Conservation (phyloP, 202 grass and related monocot genomes). For the Hordeum pubiflorum region DNA sequence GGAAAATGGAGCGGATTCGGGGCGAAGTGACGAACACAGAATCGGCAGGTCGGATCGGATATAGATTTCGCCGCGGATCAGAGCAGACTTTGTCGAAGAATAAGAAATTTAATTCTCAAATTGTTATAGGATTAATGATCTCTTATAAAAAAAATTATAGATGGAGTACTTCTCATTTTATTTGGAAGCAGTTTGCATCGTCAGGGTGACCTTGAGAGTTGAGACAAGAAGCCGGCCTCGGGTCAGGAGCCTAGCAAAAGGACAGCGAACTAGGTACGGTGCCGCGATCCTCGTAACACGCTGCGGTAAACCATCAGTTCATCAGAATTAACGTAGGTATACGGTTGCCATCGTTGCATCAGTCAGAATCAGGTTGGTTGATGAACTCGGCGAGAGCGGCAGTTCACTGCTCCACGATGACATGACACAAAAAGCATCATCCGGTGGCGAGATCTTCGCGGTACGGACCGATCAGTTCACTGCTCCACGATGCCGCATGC, state of each 20-base stretch:
- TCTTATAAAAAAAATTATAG: no score
- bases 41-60: conserved; percentile 24
- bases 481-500: no score
- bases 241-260: not conserved
- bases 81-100: not conserved
- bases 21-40: not conserved
- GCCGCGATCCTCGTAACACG: not conserved
- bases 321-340: not conserved
- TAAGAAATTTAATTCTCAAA: not conserved
- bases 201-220: not conserved
- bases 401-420: not conserved
- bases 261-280: not conserved
- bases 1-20: not conserved
- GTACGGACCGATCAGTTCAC: no score
- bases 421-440: not conserved
- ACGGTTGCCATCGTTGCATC: conserved; percentile 5
- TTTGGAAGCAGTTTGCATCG: not conserved
- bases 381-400: not conserved
- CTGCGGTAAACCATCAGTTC: no score
- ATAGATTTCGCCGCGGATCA: not conserved
- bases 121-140: not conserved
- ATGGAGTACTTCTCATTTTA: no score
- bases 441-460: not conserved
- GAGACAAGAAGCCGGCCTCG: not conserved
- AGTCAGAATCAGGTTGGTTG: conserved; percentile 1